Percentiles rank a stretch among this genome's conserved stretches.
phyloP scores from a whole-genome alignment of 345 rosid genomes.

The Angophora floribunda region DNA sequence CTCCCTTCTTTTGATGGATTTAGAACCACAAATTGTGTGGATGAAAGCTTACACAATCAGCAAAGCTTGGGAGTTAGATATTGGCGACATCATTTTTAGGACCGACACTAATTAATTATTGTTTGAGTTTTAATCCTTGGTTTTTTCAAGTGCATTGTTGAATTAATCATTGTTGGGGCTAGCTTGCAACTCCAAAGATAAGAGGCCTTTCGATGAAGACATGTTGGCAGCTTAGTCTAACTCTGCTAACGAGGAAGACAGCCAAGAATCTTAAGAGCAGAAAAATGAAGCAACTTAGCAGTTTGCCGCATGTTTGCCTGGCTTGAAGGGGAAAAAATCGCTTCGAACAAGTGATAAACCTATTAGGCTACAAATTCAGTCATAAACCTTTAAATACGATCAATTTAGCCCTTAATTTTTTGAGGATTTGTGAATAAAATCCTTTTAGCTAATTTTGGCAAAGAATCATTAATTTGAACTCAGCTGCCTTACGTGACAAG shows the following conservation, averaged over 20 bases:
- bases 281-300: background rate
- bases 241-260: background rate
- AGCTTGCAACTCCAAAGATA: background rate
- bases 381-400: too few relatives aligned
- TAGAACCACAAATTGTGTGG: background rate
- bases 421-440: too few relatives aligned
- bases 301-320: background rate
- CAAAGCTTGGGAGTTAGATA: background rate
- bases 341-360: too few relatives aligned
- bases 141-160: background rate
- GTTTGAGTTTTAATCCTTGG: background rate
- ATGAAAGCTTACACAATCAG: background rate
- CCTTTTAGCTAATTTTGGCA: too few relatives aligned
- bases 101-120: background rate
- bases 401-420: too few relatives aligned
- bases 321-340: too few relatives aligned
- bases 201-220: background rate
- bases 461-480: rapidly evolving
- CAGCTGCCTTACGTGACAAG: too few relatives aligned
- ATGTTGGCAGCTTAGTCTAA: background rate
- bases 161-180: background rate
- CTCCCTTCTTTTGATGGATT: background rate
- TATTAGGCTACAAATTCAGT: too few relatives aligned
- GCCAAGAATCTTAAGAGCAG: background rate
- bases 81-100: background rate